A percentile compares a stretch with the other conserved stretches of the same genome.
Evolutionary conservation across 148 eudicot genomes (phyloP).

Genomic region (Nyssa sinensis): DNA sequence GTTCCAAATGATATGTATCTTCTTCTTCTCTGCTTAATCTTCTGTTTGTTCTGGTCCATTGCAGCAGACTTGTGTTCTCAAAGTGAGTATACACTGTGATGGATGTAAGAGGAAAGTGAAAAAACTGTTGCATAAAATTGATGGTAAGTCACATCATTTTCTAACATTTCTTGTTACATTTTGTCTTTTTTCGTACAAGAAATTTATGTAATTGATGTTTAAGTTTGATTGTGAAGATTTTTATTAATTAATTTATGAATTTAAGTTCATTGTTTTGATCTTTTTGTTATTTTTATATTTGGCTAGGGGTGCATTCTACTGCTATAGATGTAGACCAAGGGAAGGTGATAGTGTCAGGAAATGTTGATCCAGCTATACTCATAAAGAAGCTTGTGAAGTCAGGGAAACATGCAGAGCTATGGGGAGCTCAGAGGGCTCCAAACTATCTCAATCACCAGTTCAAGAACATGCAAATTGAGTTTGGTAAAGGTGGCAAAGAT

Average conservation of each 20-base stretch:
- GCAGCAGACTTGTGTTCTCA: slow-evolving; percentile 79
- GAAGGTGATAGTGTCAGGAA: slow-evolving; percentile 77
- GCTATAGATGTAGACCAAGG: slow-evolving; percentile 69
- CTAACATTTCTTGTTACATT: too few species aligned
- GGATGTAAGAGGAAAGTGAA: slow-evolving; percentile 80
- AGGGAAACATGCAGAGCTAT: slow-evolving; percentile 87
- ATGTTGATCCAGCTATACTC: slow-evolving; percentile 60
- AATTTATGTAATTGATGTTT: background rate
- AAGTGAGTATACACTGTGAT: slow-evolving; percentile 83
- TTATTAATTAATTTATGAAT: background rate
- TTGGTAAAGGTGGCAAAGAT: slow-evolving; percentile 36
- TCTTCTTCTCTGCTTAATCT: background rate
- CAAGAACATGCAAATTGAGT: slow-evolving; percentile 51
- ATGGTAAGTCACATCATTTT: slow-evolving; percentile 42
- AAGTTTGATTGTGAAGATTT: background rate
- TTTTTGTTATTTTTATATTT: background rate
- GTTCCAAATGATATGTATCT: background rate
- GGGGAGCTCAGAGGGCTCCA: slow-evolving; percentile 47
- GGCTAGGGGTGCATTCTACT: slow-evolving; percentile 53
- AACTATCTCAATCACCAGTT: slow-evolving; percentile 44
- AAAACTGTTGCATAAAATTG: slow-evolving; percentile 69
- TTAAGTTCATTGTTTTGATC: background rate
- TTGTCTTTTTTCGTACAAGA: too few species aligned
- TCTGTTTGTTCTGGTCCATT: slow-evolving; percentile 3
- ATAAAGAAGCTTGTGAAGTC: slow-evolving; percentile 66